A percentile compares a stretch with the other conserved stretches of the same genome.
These are phyloP conservation scores for Kuraishia borneana DNA, from an alignment of 805 yeast species.

Conservation along the genomic window DNA sequence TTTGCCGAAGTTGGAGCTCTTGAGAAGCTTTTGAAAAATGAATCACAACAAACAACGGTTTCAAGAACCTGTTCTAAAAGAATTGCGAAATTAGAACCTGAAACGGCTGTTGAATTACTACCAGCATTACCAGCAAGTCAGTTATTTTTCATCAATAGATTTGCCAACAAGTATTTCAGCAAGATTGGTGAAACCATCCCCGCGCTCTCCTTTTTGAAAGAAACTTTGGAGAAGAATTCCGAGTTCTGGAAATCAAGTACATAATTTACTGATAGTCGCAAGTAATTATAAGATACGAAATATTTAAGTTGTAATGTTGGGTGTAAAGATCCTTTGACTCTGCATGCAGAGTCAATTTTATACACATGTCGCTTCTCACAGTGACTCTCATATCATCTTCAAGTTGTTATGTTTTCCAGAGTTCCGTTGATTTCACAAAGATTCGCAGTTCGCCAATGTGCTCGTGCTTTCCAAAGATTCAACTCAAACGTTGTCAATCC, in stretches of 20 bases:
- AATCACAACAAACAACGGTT: not conserved
- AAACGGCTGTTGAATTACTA: constrained; percentile 31
- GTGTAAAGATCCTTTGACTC: too few relatives aligned
- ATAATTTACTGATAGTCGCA: too few relatives aligned
- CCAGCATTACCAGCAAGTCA: constrained; percentile 60
- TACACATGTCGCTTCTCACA: too few relatives aligned
- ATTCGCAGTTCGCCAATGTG: too few relatives aligned
- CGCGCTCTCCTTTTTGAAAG: constrained; percentile 42
- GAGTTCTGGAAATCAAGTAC: constrained; percentile 48
- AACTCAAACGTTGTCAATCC: constrained; percentile 18
- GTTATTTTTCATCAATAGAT: constrained; percentile 69
- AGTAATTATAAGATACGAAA: too few relatives aligned
- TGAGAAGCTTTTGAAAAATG: constrained; percentile 20
- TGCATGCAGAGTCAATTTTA: too few relatives aligned
- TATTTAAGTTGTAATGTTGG: too few relatives aligned
- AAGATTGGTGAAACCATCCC: constrained; percentile 55
- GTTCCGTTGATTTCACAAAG: too few relatives aligned
- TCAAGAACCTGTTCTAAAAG: constrained; percentile 4
- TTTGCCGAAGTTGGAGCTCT: constrained; percentile 55
- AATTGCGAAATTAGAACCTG: constrained; percentile 18
- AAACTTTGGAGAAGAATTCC: constrained; percentile 41
- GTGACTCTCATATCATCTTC: too few relatives aligned
- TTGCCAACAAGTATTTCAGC: constrained; percentile 68
- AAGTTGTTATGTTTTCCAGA: too few relatives aligned
- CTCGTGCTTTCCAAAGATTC: constrained; percentile 6